Evolutionary conservation across 192 early-diverging fungal genomes (phyloP).

Genomic region (Funneliformis mosseae): DNA sequence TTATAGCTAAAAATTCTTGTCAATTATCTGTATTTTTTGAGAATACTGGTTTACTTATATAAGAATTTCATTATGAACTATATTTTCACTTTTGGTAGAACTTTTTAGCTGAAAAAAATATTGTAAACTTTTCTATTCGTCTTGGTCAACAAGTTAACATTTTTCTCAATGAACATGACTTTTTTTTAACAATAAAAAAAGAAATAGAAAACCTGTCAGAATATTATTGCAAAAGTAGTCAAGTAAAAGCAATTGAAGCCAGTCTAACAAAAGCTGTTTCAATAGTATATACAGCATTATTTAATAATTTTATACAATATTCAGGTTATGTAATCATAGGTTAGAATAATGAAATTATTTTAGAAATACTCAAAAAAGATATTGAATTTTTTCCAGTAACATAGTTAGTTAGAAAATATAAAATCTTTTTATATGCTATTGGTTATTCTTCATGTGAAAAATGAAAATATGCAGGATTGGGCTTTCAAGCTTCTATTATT

Average conservation of each 20-base stretch:
- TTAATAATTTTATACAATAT: background rate
- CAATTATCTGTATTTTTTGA: background rate
- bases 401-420: background rate
- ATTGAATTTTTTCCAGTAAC: background rate
- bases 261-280: background rate
- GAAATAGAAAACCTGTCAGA: too few relatives aligned
- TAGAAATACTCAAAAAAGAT: background rate
- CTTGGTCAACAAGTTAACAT: too few relatives aligned
- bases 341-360: background rate
- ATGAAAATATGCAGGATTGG: background rate
- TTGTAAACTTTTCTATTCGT: too few relatives aligned
- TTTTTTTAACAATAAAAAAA: too few relatives aligned
- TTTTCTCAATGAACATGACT: too few relatives aligned
- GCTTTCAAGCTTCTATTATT: background rate
- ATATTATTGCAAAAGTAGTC: too few relatives aligned
- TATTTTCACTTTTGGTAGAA: background rate
- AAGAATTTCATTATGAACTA: background rate
- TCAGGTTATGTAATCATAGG: background rate
- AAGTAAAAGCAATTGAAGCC: too few relatives aligned
- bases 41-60: background rate
- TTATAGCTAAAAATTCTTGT: background rate
- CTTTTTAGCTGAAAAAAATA: background rate
- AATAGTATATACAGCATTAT: background rate
- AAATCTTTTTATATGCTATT: background rate
- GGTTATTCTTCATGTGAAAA: background rate